phyloP scores from a whole-genome alignment of 148 eudicot genomes.

The Talinum fruticosum region DNA sequence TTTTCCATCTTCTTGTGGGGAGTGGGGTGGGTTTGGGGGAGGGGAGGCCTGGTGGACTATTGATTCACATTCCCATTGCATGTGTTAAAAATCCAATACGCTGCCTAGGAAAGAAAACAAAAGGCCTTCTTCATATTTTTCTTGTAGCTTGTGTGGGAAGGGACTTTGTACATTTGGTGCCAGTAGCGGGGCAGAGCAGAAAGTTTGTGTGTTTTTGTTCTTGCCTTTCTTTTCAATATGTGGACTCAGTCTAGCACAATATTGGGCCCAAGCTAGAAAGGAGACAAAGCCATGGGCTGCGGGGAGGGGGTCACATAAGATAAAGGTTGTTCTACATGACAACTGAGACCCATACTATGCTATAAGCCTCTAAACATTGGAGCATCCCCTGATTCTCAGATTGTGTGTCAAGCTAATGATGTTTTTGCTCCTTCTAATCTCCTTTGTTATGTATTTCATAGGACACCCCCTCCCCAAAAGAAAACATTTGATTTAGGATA shows the following conservation, averaged over 20 bases:
- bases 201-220: too few relatives aligned
- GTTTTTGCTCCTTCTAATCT: neutral
- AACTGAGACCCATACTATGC: neutral
- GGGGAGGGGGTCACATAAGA: too few relatives aligned
- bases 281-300: neutral
- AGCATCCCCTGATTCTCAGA: neutral
- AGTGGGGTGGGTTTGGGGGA: too few relatives aligned
- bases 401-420: neutral
- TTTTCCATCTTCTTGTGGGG: too few relatives aligned
- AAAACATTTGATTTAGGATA: neutral
- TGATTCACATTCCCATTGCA: too few relatives aligned
- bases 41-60: too few relatives aligned
- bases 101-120: neutral
- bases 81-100: too few relatives aligned
- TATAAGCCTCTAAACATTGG: too few relatives aligned
- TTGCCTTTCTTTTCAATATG: too few relatives aligned
- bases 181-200: neutral
- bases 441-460: neutral
- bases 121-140: neutral
- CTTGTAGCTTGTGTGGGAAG: neutral
- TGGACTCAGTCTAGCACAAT: neutral
- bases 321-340: neutral
- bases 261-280: neutral
- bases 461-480: neutral
- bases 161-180: neutral